Conservation (phyloP, 2,329 filamentous ascomycete genomes). For the Aspergillus thermomutatus region DNA sequence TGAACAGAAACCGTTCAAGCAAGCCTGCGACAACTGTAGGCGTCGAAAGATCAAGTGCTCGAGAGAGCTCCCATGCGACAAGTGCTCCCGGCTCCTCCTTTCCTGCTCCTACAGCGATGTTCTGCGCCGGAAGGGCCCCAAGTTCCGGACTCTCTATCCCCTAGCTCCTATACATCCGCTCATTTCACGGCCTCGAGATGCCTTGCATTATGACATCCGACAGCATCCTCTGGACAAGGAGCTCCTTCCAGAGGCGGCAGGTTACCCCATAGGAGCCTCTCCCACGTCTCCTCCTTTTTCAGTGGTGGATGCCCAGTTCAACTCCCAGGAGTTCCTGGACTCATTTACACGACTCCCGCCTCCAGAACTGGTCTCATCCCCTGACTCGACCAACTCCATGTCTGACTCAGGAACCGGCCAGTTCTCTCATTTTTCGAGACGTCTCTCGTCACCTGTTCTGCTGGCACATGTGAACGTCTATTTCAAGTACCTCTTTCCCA, state of each 20-base stretch:
- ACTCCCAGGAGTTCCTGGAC: conserved; percentile 22
- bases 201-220: conserved; percentile 9
- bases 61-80: conserved; percentile 40
- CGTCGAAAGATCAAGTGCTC: conserved; percentile 43
- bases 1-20: conserved; percentile 27
- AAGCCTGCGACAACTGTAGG: conserved; percentile 42
- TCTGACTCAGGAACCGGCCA: conserved; percentile 23
- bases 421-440: conserved; percentile 17
- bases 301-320: conserved; percentile 23
- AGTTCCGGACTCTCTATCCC: conserved; percentile 38
- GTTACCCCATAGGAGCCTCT: conserved; percentile 21
- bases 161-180: conserved; percentile 35
- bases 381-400: conserved; percentile 31
- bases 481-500: conserved; percentile 42
- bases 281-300: conserved; percentile 26
- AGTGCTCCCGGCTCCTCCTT: conserved; percentile 35
- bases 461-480: conserved; percentile 41
- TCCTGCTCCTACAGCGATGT: conserved; percentile 40
- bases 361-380: conserved; percentile 33
- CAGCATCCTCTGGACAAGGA: conserved; percentile 18
- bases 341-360: conserved; percentile 27
- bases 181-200: conserved; percentile 17
- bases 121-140: conserved; percentile 38
- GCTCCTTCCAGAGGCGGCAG: conserved; percentile 14
- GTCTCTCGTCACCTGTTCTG: conserved; percentile 32